Evolutionary conservation across 2,329 filamentous ascomycete species (phyloP).

Genomic region (Aspergillus sp.): DNA sequence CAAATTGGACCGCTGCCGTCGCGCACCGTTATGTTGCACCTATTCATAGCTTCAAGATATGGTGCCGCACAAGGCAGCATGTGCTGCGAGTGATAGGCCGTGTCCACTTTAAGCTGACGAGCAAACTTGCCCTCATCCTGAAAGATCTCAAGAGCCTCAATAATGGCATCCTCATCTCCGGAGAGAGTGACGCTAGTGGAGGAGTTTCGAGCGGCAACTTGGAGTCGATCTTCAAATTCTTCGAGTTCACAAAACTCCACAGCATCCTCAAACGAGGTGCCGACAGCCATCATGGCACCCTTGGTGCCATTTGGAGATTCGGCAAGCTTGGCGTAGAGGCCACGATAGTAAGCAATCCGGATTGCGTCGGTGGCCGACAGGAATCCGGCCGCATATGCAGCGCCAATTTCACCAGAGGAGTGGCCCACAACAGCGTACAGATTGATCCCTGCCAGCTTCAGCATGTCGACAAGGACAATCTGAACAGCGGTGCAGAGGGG

Average conservation of each 20-base stretch:
- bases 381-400: constrained; percentile 38
- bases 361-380: constrained; percentile 35
- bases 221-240: constrained; percentile 26
- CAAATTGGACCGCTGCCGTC: neutral
- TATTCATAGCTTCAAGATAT: constrained; percentile 25
- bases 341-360: constrained; percentile 43
- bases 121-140: constrained; percentile 38
- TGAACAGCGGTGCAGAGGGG: constrained; percentile 19
- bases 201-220: constrained; percentile 41
- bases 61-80: constrained; percentile 34
- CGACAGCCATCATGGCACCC: constrained; percentile 50
- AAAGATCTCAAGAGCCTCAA: constrained; percentile 29
- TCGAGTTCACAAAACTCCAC: neutral
- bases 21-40: neutral
- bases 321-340: constrained; percentile 25
- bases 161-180: constrained; percentile 40
- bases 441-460: constrained; percentile 25
- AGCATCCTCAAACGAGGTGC: constrained; percentile 12
- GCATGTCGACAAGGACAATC: constrained; percentile 18
- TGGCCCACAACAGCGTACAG: constrained; percentile 43
- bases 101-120: constrained; percentile 40
- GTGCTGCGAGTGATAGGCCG: constrained; percentile 46
- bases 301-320: constrained; percentile 6
- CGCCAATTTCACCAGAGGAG: constrained; percentile 50
- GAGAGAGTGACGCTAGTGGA: constrained; percentile 45